These are phyloP conservation scores for Suaeda aralocaspica DNA, from an alignment of 148 eudicot species.

Conservation along the genomic window DNA sequence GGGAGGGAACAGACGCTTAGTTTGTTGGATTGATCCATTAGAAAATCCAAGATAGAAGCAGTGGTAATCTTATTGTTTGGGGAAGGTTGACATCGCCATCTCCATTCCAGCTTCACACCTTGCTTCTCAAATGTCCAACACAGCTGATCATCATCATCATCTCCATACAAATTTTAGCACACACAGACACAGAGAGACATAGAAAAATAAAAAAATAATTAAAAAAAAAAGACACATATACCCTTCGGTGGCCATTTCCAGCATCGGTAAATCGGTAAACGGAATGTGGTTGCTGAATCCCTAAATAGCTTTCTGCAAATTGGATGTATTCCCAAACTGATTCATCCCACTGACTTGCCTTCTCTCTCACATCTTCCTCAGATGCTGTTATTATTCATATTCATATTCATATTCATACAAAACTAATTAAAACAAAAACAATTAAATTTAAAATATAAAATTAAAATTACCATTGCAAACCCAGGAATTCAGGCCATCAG, in stretches of 20 bases:
- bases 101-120: constrained; percentile 82
- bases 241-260: constrained; percentile 63
- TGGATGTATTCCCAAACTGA: constrained; percentile 66
- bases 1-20: constrained; percentile 55
- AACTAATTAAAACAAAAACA: background rate
- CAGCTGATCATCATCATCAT: too few species aligned
- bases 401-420: constrained; percentile 10
- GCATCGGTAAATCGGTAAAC: constrained; percentile 69
- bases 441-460: background rate
- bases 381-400: too few species aligned
- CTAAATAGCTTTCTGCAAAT: constrained; percentile 69
- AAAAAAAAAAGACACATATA: constrained; percentile 25
- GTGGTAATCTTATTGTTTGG: constrained; percentile 56
- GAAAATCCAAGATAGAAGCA: constrained; percentile 68
- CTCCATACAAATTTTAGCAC: too few species aligned
- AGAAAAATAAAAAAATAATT: background rate
- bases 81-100: constrained; percentile 87
- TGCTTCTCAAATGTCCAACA: constrained; percentile 94
- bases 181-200: too few species aligned
- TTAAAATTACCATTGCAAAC: constrained; percentile 45
- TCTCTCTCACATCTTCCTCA: constrained; percentile 78
- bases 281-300: constrained; percentile 83
- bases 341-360: constrained; percentile 92
- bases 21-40: constrained; percentile 83
- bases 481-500: constrained; percentile 69